These are phyloP conservation scores for Chalara sp. DNA, from an alignment of 2,329 filamentous ascomycete species.

Conservation along the genomic window DNA sequence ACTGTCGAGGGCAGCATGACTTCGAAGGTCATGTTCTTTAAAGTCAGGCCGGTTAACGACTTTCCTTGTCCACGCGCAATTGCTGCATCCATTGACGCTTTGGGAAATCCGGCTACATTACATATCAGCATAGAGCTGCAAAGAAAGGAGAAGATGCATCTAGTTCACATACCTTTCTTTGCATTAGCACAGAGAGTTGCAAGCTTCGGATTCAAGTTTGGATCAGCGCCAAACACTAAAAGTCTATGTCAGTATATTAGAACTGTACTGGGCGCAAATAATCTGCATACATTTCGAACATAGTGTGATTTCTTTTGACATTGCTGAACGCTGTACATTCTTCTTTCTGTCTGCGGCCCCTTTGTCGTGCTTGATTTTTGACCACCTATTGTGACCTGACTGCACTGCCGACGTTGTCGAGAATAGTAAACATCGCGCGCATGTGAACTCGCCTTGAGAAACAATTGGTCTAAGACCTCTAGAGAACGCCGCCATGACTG, in stretches of 20 bases:
- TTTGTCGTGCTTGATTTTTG: conserved; percentile 94
- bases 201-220: conserved; percentile 68
- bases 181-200: conserved; percentile 66
- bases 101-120: conserved; percentile 64
- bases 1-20: conserved; percentile 70
- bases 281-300: conserved; percentile 59
- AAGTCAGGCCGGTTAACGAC: conserved; percentile 63
- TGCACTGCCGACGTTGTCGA: conserved; percentile 37
- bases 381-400: conserved; percentile 88
- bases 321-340: conserved; percentile 58
- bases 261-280: conserved; percentile 15
- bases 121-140: conserved; percentile 13
- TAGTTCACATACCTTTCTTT: conserved; percentile 57
- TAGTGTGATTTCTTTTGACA: conserved; percentile 67
- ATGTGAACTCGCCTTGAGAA: conserved; percentile 12
- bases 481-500: conserved; percentile 21
- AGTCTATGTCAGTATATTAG: conserved; percentile 6
- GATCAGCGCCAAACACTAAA: conserved; percentile 68
- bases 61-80: conserved; percentile 84
- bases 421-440: conserved; percentile 25
- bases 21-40: conserved; percentile 77
- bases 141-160: conserved; percentile 16
- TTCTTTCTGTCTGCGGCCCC: conserved; percentile 77
- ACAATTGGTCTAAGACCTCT: conserved; percentile 17
- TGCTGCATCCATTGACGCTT: conserved; percentile 75